Evolutionary conservation across 2,329 filamentous ascomycete species (phyloP).

Genomic region (Alternaria sp.): DNA sequence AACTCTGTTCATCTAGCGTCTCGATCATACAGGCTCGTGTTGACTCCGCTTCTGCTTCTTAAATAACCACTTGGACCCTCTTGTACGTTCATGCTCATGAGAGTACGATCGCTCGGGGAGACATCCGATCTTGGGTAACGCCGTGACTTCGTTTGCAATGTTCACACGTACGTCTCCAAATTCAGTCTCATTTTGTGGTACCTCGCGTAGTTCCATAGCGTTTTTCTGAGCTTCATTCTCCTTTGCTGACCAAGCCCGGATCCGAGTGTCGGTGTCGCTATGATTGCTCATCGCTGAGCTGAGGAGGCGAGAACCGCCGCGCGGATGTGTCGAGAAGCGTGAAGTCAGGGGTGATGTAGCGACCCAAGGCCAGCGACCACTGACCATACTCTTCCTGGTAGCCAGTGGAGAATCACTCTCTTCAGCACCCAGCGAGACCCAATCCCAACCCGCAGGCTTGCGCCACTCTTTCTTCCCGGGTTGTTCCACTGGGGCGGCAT

Average conservation of each 20-base stretch:
- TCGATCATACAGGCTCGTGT: background rate
- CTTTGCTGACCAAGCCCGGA: background rate
- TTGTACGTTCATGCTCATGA: background rate
- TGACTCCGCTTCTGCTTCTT: background rate
- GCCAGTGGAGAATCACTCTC: background rate
- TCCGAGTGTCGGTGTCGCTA: background rate
- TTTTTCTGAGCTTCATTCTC: background rate
- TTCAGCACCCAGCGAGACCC: constrained; percentile 3
- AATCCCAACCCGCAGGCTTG: constrained; percentile 12
- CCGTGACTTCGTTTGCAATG: constrained; percentile 13
- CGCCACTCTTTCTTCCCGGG: constrained; percentile 8
- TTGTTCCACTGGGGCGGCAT: background rate
- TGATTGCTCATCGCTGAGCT: constrained; percentile 19
- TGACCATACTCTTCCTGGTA: constrained; percentile 9
- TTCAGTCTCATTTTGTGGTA: background rate
- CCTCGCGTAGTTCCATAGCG: background rate
- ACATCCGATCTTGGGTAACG: constrained; percentile 23
- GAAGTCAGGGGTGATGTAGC: background rate
- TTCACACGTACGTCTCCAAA: background rate
- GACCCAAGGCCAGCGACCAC: constrained; percentile 11
- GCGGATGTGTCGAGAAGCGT: constrained; percentile 5
- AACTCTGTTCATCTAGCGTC: background rate
- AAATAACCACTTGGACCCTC: background rate
- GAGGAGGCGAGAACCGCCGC: constrained; percentile 2
- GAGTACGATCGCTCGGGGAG: constrained; percentile 18